Conservation (phyloP, 225 moss, liverwort and hornwort species). For the Pleurozium schreberi region DNA sequence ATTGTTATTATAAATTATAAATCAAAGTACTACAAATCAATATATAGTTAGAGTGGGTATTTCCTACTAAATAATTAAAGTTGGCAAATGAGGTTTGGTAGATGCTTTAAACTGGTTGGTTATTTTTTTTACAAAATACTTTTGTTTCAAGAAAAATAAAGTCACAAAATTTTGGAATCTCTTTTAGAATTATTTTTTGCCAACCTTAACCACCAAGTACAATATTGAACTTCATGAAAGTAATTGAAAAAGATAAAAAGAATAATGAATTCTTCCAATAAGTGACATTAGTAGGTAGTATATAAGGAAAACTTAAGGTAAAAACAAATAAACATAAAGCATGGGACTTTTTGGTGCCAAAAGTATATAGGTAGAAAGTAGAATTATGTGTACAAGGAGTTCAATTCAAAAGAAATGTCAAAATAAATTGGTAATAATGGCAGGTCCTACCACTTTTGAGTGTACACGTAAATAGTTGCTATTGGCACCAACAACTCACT, state of each 20-base stretch:
- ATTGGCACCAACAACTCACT: no score
- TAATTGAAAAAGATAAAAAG: no score
- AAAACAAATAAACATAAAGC: neutral
- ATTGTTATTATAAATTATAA: neutral
- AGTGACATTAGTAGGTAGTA: no score
- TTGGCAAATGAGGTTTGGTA: neutral
- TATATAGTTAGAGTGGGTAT: neutral
- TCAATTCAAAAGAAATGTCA: neutral
- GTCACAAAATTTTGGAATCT: rapidly evolving
- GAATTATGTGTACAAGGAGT: rapidly evolving
- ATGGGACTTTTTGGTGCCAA: neutral
- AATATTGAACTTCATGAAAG: rapidly evolving
- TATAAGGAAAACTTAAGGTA: neutral
- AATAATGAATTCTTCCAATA: neutral
- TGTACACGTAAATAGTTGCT: no score
- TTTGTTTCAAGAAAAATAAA: neutral
- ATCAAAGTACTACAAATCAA: neutral
- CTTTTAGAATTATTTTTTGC: neutral
- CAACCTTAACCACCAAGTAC: rapidly evolving
- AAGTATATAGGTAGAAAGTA: neutral
- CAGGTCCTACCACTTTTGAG: neutral
- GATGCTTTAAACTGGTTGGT: neutral
- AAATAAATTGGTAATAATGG: neutral
- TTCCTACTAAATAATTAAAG: rapidly evolving
- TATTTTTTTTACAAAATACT: neutral